phyloP scores from a whole-genome alignment of 176 grass and related monocot species.

The Eragrostis nindensis region DNA sequence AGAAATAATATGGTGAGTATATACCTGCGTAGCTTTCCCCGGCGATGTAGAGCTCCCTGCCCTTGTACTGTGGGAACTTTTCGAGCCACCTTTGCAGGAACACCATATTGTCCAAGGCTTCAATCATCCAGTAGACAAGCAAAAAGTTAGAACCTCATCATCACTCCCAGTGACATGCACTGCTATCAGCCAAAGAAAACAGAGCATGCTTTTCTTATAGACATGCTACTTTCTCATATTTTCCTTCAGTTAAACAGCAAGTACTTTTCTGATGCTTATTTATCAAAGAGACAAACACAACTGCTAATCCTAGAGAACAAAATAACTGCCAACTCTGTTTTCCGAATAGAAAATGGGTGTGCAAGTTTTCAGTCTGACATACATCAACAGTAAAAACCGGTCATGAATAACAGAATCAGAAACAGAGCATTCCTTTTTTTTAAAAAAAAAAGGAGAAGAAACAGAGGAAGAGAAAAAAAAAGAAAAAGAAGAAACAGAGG shows the following conservation, averaged over 20 bases:
- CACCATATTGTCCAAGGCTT: conserved; percentile 86
- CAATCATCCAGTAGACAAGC: conserved; percentile 40
- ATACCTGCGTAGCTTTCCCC: conserved; percentile 98
- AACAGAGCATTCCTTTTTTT: too few species aligned
- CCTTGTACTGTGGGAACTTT: conserved; percentile 90
- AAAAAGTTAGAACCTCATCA: conserved; percentile 46
- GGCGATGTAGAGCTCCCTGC: conserved; percentile 81
- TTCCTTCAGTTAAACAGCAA: background rate
- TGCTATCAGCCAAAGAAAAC: background rate
- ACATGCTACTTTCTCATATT: background rate
- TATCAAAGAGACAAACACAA: background rate
- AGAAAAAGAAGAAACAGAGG: background rate
- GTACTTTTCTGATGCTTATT: background rate
- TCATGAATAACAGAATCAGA: background rate
- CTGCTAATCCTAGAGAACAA: background rate
- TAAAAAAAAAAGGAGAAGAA: too few species aligned
- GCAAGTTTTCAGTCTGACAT: background rate
- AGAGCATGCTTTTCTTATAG: conserved; percentile 9
- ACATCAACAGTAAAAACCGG: background rate
- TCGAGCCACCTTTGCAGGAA: conserved; percentile 92
- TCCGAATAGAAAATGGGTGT: background rate
- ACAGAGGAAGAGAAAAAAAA: too few species aligned
- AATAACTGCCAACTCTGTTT: background rate
- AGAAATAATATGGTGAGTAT: too few species aligned
- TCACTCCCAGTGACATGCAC: conserved; percentile 14